Evolutionary conservation across 768 basidiomycete genomes (phyloP), one percentile per base, ranked within the genome.

Genomic region (Termitomyces sp.): DNA sequence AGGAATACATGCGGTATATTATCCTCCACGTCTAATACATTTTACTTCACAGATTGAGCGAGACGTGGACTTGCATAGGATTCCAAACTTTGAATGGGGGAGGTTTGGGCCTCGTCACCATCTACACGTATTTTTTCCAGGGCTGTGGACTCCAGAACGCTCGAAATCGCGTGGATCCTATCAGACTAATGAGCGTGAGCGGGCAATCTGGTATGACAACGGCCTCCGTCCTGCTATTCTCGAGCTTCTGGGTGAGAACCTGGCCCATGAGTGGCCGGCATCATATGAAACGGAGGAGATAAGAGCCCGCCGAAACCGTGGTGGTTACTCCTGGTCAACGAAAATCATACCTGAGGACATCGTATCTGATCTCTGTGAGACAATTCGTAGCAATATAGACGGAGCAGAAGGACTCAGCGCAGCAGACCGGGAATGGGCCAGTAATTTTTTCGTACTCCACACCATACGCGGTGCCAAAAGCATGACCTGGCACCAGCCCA

Each of bases 71-170:
- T 48, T 67, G 1, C 69, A 73, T 36, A 60, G 62, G 13, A 65
- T 73, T 8, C 71, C 70, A 1, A 73, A 73, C 56, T 51, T 72
- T 8, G 54, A 64, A 48, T 46, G 71, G 20, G 70, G 62, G 1
- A 61, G 55, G 15, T 72, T 65, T 55, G 63, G 51, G 0, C 20
- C 34, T 5, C 63, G 61, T 18, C 60, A 59, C 31, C 34, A 61
- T 20, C 39, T 73, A 2, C 61, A 67, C 24, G 56, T 68, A 13
- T 61, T 73, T 13, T 68, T 73, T 45, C 71, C 71, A 0, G 51
- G 29, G 1, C 64, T 73, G 5, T 68, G 62, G 44, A 20, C 42
- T 13, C 34, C 53, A 0, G 58, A 60, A 10, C 41, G 49, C 4
- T 22, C 15, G 2, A 31, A 51, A 7, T 4, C 16, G 1, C 18